Base-by-base conservation (phyloP, 345 rosid species). In the Arabis hirsuta region DNA sequence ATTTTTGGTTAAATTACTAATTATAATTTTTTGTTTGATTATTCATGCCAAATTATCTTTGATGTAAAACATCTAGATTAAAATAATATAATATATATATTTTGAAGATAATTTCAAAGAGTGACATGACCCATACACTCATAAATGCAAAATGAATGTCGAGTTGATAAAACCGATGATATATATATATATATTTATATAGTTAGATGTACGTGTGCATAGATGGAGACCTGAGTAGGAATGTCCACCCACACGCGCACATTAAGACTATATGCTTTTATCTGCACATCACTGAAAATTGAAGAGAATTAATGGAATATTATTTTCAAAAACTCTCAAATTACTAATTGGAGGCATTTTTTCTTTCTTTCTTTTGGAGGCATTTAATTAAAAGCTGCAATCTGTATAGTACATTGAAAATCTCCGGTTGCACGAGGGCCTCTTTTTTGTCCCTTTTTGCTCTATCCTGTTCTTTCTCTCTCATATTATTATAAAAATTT, bases 351-450 rank as follows among this genome's bases (percentile, higher is more conserved):
- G 55, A 42, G 44, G 26, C 53, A 59, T 61, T 67, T 14, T 67
- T 29, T 29, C 6, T 34, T 34, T 6, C 2, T 34, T 34, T 34
- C 38, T 42, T 55, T 29, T 31, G 52, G 55, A 42, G 36, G 26
- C 53, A 59, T 61, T 67, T 14, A 74, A 32, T 31, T 24, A 36
- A 72, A 85, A 82, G 78, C 65, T 65, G 83, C 60, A 77, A 74
- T 73, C 78, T 50, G 31, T 12, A 61, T 24, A 41, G 71, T 76
- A 68, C 78, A 68, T 71, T 66, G 59, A 76, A 84, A 81, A 67
- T 51, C 66, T 73, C 78, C 54, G 77, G 87, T 82, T 84, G 92
- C 96, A 89, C 91, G 88, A 83, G 91, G 91, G 87, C 84, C 88
- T 87, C 82, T 75, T 78, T 84, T 78, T 86, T 86, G 89, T 80